A percentile compares a stretch with the other conserved stretches of the same genome.
These are phyloP conservation scores for Aspergillus bertholletiae DNA, from an alignment of 495 filamentous ascomycete species.

Conservation along the genomic window DNA sequence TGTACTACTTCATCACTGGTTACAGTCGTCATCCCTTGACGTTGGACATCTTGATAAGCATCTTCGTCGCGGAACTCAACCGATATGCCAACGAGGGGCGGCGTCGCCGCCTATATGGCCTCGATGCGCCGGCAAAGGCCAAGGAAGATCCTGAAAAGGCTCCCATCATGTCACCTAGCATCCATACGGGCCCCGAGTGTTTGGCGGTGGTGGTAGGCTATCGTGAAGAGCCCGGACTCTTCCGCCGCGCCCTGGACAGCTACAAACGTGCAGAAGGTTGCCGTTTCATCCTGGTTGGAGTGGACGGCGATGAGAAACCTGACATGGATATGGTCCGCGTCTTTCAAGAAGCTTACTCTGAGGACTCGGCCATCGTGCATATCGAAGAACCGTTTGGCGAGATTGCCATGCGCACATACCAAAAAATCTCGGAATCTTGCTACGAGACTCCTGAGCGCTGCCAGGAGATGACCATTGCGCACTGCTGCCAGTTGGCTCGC, in stretches of 20 bases:
- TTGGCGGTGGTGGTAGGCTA: conserved; percentile 32
- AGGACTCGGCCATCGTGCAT: conserved; percentile 23
- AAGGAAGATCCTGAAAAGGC: conserved; percentile 14
- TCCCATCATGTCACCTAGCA: neutral
- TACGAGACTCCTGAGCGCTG: conserved; percentile 14
- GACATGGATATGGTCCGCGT: conserved; percentile 33
- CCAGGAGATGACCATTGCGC: conserved; percentile 19
- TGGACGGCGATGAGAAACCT: conserved; percentile 25
- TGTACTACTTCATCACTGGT: conserved; percentile 20
- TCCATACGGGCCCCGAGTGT: conserved; percentile 13
- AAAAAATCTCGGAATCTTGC: conserved; percentile 14
- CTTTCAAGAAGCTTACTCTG: conserved; percentile 26
- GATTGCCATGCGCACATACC: conserved; percentile 26
- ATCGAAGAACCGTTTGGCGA: conserved; percentile 28
- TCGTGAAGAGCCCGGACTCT: conserved; percentile 30
- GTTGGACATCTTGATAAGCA: conserved; percentile 22
- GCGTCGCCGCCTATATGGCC: conserved; percentile 10
- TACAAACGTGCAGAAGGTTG: conserved; percentile 22
- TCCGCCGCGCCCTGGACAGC: conserved; percentile 27
- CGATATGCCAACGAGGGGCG: conserved; percentile 21
- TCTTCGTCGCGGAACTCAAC: conserved; percentile 24
- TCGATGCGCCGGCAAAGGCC: neutral
- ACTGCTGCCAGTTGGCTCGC: conserved; percentile 25
- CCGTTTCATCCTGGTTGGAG: conserved; percentile 26
- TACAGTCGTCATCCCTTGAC: conserved; percentile 22